Percentiles rank a stretch among this genome's conserved stretches.
These are phyloP conservation scores for Capronia epimyces DNA, from an alignment of 2,329 filamentous ascomycete genomes.

Conservation along the genomic window DNA sequence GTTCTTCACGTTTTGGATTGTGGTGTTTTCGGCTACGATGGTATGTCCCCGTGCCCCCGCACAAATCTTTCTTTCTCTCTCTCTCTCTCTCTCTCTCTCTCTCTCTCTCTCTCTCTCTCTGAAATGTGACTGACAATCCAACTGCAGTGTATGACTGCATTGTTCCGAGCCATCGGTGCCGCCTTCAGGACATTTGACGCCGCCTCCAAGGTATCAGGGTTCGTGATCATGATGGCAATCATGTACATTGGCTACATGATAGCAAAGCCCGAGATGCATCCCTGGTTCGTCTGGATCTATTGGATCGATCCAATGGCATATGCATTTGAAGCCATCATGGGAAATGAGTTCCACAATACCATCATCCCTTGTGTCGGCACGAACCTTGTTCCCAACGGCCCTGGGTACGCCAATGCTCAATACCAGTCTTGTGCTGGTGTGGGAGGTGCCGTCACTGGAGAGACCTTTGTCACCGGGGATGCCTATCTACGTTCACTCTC, in stretches of 20 bases:
- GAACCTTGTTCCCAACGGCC: conserved; percentile 36
- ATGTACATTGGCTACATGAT: conserved; percentile 45
- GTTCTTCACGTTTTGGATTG: conserved; percentile 58
- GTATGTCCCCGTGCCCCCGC: conserved; percentile 33
- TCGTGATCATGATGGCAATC: conserved; percentile 36
- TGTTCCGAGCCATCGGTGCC: conserved; percentile 55
- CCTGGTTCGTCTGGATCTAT: conserved; percentile 45
- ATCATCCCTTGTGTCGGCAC: conserved; percentile 35
- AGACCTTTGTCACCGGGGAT: conserved; percentile 51
- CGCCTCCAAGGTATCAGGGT: conserved; percentile 51
- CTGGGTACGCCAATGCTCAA: conserved; percentile 29
- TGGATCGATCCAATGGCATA: conserved; percentile 40
- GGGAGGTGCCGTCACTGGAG: conserved; percentile 49
- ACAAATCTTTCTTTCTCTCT: too few species aligned
- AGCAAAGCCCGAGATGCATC: conserved; percentile 46
- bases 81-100: too few species aligned
- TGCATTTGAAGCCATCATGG: conserved; percentile 37
- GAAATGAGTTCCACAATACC: conserved; percentile 36
- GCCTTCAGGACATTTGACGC: conserved; percentile 53
- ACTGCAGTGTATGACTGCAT: conserved; percentile 49
- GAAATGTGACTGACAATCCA: not conserved
- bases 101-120: conserved; percentile 13
- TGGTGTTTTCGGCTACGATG: conserved; percentile 50
- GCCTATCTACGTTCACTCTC: conserved; percentile 53
- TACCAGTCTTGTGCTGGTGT: conserved; percentile 59